Evolutionary conservation across 371 early-diverging fungal species (phyloP), one percentile per base, ranked within the genome.

Genomic region (Smittium culicis): DNA sequence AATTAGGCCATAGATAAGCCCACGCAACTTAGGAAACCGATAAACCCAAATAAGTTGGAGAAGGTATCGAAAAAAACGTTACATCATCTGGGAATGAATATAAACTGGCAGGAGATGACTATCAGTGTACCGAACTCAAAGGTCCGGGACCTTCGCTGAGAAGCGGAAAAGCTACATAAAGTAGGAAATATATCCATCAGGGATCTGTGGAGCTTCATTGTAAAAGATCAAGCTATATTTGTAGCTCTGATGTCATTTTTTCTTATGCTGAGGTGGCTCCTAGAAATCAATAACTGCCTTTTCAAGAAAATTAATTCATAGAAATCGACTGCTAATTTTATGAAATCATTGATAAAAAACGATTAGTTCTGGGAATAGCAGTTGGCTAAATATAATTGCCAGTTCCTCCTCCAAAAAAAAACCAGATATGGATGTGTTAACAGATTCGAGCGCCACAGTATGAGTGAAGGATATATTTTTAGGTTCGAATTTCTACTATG

Each of bases 41-140:
- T n/a, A 32, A 34, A 35, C 17, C 73, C 73, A 35, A 72, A 72
- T 27, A 74, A 74, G 58, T 74, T 74, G 32, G 74, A 72, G 25
- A 3, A 1, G 3, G 29, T 20, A 14, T 56, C 45, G 5, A 11
- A 5, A 11, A 5, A 45, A 20, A 45, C 5, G 11, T 11, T 45
- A 45, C 5, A 45, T 5, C 45, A 45, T 20, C 45, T 45, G 20
- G 45, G 45, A 45, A 45, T 45, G 11, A 20, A 11, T 45, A 45
- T 45, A 5, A 11, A 45, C 20, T 45, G 11, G 20, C 20, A 45
- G 20, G 45, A 45, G 5, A 45, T 57, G 69, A n/a, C 29, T 1
- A 35, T 66, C 5, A 27, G 2, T 2, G 61, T 66, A 1, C 66
- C 25, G 1, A 11, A 57, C 17, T 8, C 30, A n/a, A 45, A 20